Percentiles rank a stretch among this genome's conserved stretches.
phyloP scores from a whole-genome alignment of 257 asterid species.

The Galeopsis tetrahit region DNA sequence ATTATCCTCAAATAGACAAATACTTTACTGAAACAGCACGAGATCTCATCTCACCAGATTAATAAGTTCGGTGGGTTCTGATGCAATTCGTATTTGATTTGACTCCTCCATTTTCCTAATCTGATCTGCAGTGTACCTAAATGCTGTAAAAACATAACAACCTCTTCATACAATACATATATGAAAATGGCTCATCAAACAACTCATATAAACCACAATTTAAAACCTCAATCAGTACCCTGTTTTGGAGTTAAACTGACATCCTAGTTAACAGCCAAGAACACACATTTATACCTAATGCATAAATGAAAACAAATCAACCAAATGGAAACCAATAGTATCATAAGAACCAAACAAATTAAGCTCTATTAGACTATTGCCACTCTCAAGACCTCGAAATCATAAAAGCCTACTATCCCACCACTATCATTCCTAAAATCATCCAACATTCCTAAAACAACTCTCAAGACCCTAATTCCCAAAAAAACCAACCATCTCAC shows the following conservation, averaged over 20 bases:
- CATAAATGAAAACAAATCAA: constrained; percentile 14
- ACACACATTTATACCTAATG: background rate
- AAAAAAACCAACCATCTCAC: constrained; percentile 16
- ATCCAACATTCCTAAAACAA: background rate
- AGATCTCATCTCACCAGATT: constrained; percentile 64
- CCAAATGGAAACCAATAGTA: background rate
- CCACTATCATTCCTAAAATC: constrained; percentile 23
- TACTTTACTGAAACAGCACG: constrained; percentile 7
- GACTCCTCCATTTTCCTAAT: constrained; percentile 86
- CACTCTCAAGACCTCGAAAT: background rate
- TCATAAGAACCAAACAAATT: background rate
- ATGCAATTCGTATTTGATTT: constrained; percentile 66
- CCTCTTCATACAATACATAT: background rate
- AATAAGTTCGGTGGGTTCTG: constrained; percentile 79
- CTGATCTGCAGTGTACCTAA: constrained; percentile 73
- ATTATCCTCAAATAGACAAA: constrained; percentile 6
- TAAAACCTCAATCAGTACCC: background rate
- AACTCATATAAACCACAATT: background rate
- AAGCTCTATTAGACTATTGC: background rate
- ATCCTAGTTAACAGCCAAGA: constrained; percentile 5
- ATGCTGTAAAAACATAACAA: constrained; percentile 48
- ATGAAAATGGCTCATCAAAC: background rate
- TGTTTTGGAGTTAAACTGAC: background rate
- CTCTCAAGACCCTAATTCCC: background rate
- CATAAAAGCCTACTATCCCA: constrained; percentile 25